Conservation (phyloP, 148 eudicot genomes). For the Chenopodium formosanum region DNA sequence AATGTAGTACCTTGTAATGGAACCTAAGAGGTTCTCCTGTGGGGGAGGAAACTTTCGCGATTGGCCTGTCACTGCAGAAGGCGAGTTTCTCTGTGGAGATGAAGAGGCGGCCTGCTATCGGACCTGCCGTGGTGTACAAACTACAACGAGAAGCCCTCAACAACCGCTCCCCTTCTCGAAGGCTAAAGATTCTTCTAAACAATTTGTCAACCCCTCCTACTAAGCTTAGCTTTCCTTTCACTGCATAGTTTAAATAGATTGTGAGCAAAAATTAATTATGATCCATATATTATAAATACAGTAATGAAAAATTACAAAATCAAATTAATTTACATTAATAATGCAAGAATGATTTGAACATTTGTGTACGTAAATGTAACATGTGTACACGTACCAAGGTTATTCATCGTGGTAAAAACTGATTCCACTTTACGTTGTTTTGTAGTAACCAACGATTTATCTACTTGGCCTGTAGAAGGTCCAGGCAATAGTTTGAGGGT, state of each 20-base stretch:
- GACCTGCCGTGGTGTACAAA: constrained; percentile 30
- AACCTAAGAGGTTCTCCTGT: constrained; percentile 21
- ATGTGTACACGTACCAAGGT: constrained; percentile 24
- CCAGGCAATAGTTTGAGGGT: constrained; percentile 21
- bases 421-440: constrained; percentile 19
- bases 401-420: constrained; percentile 26
- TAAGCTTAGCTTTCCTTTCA: constrained; percentile 27
- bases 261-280: background rate
- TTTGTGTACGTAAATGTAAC: background rate
- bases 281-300: background rate
- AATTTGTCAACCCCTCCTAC: constrained; percentile 18
- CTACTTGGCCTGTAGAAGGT: constrained; percentile 4
- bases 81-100: constrained; percentile 20
- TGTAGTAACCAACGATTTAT: constrained; percentile 3
- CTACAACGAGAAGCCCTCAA: constrained; percentile 22
- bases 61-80: constrained; percentile 24
- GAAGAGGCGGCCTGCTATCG: constrained; percentile 23
- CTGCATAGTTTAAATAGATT: background rate
- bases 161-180: constrained; percentile 26
- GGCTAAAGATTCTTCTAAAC: constrained; percentile 23
- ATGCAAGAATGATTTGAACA: too few relatives aligned
- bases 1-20: constrained; percentile 13
- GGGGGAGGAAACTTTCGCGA: constrained; percentile 5
- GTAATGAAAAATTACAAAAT: too few relatives aligned
- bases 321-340: too few relatives aligned